Evolutionary conservation across 192 early-diverging fungal species (phyloP), one percentile per base, ranked within the genome.

Genomic region (Podila minutissima): DNA sequence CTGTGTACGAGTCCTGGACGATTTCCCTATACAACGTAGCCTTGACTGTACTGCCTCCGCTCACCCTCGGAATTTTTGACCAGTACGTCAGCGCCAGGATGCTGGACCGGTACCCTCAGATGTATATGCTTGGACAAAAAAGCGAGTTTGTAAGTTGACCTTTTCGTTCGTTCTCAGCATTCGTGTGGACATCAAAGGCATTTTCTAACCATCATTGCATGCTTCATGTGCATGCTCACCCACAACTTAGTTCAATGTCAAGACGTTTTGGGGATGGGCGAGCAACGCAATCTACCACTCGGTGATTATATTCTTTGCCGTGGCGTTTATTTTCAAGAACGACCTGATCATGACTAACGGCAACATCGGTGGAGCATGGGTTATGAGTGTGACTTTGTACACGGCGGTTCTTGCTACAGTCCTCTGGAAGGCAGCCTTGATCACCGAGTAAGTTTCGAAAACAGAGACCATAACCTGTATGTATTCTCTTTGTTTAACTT

Each of bases 1-100:
- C 97, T 20, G 83, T 99, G 8, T 99, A 97, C 83, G 98, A 99
- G 84, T 96, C 97, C 66, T 99, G 98, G 98, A 97, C 96, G 0
- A 93, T 96, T 69, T 94, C 96, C 0, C 91, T 93, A 59, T 99
- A 96, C 84, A 99, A 97, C 71, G 94, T 99, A 31, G 92, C 93
- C 59, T 97, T 99, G 75, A 96, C 97, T 0, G 92, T 98, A 48
- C 88, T 98, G 84, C 96, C 97, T 49, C 98, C 98, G 2, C 87
- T 98, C 74, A 93, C 92, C 22, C 96, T 99, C 59, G 98, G 98
- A 64, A 92, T 98, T n/a, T 99, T 99, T 87, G 98, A 99, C 83
- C 96, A 97, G 83, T 95, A 92, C 82, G 90, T 97, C 31, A 94
- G 91, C 61, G 94, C 96, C 49, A 90, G 98, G 69, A 96, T 96